Evolutionary conservation across 2,329 filamentous ascomycete species (phyloP).

Genomic region (Fusarium dlaminii): DNA sequence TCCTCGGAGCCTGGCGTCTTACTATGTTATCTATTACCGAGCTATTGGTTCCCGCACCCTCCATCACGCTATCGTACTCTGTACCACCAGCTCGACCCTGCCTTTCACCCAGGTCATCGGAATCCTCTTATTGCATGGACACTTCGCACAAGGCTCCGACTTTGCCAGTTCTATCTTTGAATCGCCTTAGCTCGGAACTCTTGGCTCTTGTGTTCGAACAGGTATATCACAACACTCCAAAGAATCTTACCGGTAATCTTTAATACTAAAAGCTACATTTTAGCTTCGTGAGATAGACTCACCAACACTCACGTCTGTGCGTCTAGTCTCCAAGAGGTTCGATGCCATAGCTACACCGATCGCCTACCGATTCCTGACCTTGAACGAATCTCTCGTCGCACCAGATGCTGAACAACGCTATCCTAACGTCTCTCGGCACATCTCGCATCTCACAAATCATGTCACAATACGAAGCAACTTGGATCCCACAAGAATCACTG

Average conservation of each 20-base stretch:
- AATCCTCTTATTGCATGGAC: conserved; percentile 37
- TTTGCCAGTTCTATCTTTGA: conserved; percentile 24
- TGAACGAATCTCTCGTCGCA: conserved; percentile 52
- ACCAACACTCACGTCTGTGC: conserved; percentile 46
- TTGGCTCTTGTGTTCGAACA: conserved; percentile 54
- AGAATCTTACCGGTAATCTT: background rate
- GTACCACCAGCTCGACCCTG: conserved; percentile 16
- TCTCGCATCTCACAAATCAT: conserved; percentile 53
- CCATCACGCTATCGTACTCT: conserved; percentile 29
- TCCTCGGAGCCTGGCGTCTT: background rate
- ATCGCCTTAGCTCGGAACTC: conserved; percentile 55
- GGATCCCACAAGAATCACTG: conserved; percentile 48
- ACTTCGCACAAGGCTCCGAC: conserved; percentile 6
- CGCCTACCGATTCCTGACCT: conserved; percentile 50
- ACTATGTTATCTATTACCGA: conserved; percentile 40
- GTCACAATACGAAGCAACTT: conserved; percentile 53
- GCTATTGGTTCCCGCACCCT: conserved; percentile 30
- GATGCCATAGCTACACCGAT: conserved; percentile 55
- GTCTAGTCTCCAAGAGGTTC: conserved; percentile 53
- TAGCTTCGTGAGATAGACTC: conserved; percentile 53
- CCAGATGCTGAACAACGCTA: conserved; percentile 46
- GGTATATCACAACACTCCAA: conserved; percentile 42
- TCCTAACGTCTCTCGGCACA: conserved; percentile 47
- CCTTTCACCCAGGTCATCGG: conserved; percentile 7
- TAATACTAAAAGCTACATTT: conserved; percentile 18